Conservation (phyloP, 768 basidiomycete genomes). For the Pulveroboletus sp. region DNA sequence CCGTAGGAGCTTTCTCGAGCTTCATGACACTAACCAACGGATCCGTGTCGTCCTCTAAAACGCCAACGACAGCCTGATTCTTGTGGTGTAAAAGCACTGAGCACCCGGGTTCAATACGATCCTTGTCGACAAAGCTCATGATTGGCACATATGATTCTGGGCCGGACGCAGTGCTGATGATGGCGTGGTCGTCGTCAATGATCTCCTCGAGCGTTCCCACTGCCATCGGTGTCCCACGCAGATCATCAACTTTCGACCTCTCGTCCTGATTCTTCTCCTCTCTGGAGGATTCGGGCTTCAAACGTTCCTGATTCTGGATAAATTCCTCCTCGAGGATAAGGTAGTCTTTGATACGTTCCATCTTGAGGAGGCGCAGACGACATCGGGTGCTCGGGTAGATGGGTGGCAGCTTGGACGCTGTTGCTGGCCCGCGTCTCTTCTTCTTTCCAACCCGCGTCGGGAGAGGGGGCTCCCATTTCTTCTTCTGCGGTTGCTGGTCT, state of each 20-base stretch:
- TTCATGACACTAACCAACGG: conserved; percentile 99
- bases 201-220: conserved; percentile 98
- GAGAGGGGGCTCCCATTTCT: conserved; percentile 98
- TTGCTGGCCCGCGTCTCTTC: conserved; percentile 88
- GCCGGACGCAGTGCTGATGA: conserved; percentile 90
- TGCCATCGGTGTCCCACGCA: conserved; percentile 96
- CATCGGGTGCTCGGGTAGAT: conserved; percentile 95
- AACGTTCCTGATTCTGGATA: conserved; percentile 85
- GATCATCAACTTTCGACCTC: conserved; percentile 86
- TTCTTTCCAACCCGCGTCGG: conserved; percentile 97
- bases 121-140: conserved; percentile 98
- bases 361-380: conserved; percentile 90
- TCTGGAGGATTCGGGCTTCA: conserved; percentile 81
- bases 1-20: conserved; percentile 97
- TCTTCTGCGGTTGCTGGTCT: conserved; percentile 54
- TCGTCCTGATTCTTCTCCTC: conserved; percentile 98
- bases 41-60: conserved; percentile 91
- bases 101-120: conserved; percentile 93
- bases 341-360: conserved; percentile 98
- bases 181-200: conserved; percentile 98
- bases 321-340: conserved; percentile 94
- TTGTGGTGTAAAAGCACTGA: conserved; percentile 95
- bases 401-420: conserved; percentile 87
- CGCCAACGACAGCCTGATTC: conserved; percentile 91
- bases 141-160: conserved; percentile 98